Evolutionary conservation across 176 grass and related monocot genomes (phyloP).

Genomic region (Bolboschoenus planiculmis): DNA sequence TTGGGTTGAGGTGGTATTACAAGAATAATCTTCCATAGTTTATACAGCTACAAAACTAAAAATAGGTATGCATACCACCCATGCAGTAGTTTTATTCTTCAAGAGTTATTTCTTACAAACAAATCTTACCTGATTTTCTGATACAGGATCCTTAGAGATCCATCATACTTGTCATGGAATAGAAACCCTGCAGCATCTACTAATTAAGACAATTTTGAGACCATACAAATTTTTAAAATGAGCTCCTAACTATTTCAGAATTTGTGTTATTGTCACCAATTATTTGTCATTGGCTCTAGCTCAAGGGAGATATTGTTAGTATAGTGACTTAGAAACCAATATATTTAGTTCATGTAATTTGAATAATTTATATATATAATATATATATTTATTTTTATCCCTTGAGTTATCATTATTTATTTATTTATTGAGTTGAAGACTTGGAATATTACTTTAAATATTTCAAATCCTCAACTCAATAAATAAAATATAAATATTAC

Average conservation of each 20-base stretch:
- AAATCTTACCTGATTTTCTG: background rate
- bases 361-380: no score
- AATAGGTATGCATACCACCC: background rate
- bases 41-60: background rate
- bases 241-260: background rate
- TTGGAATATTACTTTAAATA: no score
- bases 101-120: background rate
- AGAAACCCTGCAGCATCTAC: constrained; percentile 15
- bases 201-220: constrained; percentile 22
- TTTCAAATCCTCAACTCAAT: no score
- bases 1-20: background rate
- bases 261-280: background rate
- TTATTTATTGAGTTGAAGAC: no score
- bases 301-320: no score
- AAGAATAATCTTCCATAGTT: no score
- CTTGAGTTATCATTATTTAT: no score
- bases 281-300: no score
- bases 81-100: background rate
- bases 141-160: constrained; percentile 87
- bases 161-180: constrained; percentile 78
- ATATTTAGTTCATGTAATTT: no score
- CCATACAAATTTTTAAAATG: background rate
- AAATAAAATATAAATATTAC: no score
- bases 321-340: no score
- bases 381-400: no score